Percentiles rank a stretch among this genome's conserved stretches.
Evolutionary conservation across 805 yeast genomes (phyloP).

Genomic region (Hanseniaspora meyeri): DNA sequence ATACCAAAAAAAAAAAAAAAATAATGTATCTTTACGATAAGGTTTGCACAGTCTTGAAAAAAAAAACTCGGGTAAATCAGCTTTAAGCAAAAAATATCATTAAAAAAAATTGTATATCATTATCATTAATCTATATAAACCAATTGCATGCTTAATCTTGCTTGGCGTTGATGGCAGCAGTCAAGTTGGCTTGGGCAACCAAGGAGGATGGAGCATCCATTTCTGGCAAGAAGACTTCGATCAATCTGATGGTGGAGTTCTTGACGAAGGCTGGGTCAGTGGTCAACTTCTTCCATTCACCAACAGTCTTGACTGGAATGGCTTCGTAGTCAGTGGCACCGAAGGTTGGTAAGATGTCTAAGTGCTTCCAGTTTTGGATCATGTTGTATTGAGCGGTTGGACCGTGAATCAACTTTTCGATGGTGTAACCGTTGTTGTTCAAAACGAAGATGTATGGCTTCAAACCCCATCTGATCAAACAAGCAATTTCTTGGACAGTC

Average conservation of each 20-base stretch:
- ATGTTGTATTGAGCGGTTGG: constrained; percentile 50
- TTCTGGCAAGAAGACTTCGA: constrained; percentile 55
- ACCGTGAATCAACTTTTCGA: constrained; percentile 65
- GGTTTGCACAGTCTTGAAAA: too few relatives aligned
- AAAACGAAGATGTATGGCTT: constrained; percentile 57
- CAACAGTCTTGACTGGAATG: constrained; percentile 40
- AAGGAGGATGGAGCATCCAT: constrained; percentile 61
- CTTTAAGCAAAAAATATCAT: not conserved
- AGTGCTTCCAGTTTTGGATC: constrained; percentile 59
- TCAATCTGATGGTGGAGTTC: constrained; percentile 48
- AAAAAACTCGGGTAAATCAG: too few relatives aligned
- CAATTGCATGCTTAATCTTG: constrained; percentile 15
- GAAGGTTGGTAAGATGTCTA: constrained; percentile 29
- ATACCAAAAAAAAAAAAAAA: not conserved
- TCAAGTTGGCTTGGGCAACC: constrained; percentile 53
- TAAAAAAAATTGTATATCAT: not conserved
- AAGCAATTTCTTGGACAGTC: constrained; percentile 62
- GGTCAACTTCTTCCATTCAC: constrained; percentile 45
- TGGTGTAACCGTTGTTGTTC: constrained; percentile 65
- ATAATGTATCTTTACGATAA: too few relatives aligned
- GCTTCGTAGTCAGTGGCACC: constrained; percentile 44
- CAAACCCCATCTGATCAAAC: constrained; percentile 53
- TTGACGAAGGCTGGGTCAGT: constrained; percentile 37
- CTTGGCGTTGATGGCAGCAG: constrained; percentile 38
- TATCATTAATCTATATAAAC: not conserved